Evolutionary conservation across 78 protist genomes (phyloP).

Genomic region (Chrysochromulina tobinii): DNA sequence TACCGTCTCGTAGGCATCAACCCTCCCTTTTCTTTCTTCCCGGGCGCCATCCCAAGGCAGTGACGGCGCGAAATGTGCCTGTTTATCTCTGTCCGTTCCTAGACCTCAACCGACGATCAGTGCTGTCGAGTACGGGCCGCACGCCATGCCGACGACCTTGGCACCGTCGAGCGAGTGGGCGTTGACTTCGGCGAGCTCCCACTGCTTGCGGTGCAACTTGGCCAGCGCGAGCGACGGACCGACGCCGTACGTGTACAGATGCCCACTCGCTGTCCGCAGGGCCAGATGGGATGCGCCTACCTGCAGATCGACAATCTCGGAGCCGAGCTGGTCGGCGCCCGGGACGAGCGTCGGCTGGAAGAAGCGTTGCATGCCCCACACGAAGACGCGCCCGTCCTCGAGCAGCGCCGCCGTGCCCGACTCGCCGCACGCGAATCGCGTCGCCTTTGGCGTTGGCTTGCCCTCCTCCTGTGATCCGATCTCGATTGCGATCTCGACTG

Average conservation of each 20-base stretch:
- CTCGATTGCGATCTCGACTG: not conserved
- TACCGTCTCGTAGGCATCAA: too few relatives aligned
- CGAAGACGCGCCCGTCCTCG: not conserved
- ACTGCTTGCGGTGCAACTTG: not conserved
- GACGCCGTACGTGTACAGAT: not conserved
- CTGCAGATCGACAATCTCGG: too few relatives aligned
- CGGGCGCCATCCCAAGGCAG: too few relatives aligned
- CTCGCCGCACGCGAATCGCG: not conserved
- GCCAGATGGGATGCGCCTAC: not conserved
- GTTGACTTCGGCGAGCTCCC: not conserved
- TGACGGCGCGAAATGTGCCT: too few relatives aligned
- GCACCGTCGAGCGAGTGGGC: not conserved
- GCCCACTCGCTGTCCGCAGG: not conserved
- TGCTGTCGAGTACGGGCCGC: not conserved
- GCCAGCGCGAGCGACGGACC: not conserved
- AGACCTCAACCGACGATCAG: not conserved
- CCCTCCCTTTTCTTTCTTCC: too few relatives aligned
- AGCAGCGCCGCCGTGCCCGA: not conserved
- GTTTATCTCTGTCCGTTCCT: too few relatives aligned
- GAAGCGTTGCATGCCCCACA: constrained; percentile 5
- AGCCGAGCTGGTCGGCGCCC: not conserved
- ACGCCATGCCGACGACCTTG: not conserved
- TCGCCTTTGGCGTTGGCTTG: not conserved
- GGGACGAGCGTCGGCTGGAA: not conserved
- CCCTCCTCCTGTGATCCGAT: not conserved